phyloP scores from a whole-genome alignment of 2,329 filamentous ascomycete genomes.

The Colletotrichum lini region DNA sequence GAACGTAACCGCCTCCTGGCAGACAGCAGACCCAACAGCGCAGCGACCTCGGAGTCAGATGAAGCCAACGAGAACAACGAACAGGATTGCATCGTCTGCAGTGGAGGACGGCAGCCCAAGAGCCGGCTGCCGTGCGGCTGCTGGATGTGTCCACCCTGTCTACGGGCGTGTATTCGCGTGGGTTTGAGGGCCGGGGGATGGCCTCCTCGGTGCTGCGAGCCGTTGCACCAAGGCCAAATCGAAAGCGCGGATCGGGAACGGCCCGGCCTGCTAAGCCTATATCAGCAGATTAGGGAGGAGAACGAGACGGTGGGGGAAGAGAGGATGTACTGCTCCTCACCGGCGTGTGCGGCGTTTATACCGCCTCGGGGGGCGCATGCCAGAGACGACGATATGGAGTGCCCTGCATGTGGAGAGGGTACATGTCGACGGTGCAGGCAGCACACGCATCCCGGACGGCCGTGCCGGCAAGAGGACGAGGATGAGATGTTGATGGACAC shows the following conservation, averaged over 20 bases:
- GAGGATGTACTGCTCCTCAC: conserved; percentile 38
- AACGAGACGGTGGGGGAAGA: conserved; percentile 30
- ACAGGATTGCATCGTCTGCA: conserved; percentile 30
- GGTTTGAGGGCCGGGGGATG: conserved; percentile 38
- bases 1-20: conserved; percentile 34
- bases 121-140: conserved; percentile 38
- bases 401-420: conserved; percentile 32
- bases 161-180: conserved; percentile 36
- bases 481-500: conserved; percentile 55
- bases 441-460: conserved; percentile 38
- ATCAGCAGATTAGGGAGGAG: conserved; percentile 31
- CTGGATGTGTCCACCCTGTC: conserved; percentile 38
- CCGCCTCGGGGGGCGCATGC: conserved; percentile 14
- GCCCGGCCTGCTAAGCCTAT: conserved; percentile 31
- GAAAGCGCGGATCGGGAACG: conserved; percentile 16
- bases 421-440: conserved; percentile 37
- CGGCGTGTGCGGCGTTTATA: conserved; percentile 42
- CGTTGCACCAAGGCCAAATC: conserved; percentile 32
- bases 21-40: conserved; percentile 9
- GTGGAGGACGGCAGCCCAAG: conserved; percentile 7
- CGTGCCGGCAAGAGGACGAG: conserved; percentile 39
- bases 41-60: not conserved
- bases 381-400: conserved; percentile 21
- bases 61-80: not conserved
- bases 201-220: conserved; percentile 42